Evolutionary conservation across 129 eudicot genomes (phyloP).

Genomic region (Tagetes patula): DNA sequence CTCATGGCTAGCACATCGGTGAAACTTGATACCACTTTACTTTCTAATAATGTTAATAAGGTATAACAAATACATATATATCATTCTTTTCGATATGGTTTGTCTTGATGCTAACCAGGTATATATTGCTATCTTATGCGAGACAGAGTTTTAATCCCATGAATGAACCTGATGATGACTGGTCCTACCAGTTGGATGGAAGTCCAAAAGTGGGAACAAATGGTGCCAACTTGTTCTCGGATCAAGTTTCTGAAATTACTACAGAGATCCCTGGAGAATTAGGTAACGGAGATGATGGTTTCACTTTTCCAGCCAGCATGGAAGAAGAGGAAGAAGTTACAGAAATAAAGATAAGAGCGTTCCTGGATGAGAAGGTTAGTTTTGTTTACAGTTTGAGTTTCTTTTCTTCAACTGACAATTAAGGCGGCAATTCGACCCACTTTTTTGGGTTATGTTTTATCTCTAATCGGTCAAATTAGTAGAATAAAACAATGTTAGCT

Average conservation of each 20-base stretch:
- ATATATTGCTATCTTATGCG: slow-evolving; percentile 3
- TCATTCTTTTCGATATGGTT: neutral
- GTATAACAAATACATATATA: slow-evolving; percentile 34
- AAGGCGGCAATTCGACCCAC: neutral
- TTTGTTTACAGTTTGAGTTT: slow-evolving; percentile 4
- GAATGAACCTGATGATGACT: slow-evolving; percentile 84
- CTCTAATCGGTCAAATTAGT: neutral
- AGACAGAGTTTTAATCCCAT: slow-evolving; percentile 87
- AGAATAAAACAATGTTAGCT: neutral
- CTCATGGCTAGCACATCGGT: slow-evolving; percentile 47
- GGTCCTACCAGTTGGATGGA: slow-evolving; percentile 78
- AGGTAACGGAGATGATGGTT: slow-evolving; percentile 49
- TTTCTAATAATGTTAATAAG: slow-evolving; percentile 54
- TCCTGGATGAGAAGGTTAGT: slow-evolving; percentile 76
- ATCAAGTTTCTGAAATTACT: slow-evolving; percentile 35
- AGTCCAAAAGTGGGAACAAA: slow-evolving; percentile 55
- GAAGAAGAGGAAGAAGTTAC: slow-evolving; percentile 94
- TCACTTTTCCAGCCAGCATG: slow-evolving; percentile 66
- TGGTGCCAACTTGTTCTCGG: slow-evolving; percentile 32
- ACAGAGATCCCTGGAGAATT: slow-evolving; percentile 35
- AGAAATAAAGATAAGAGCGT: slow-evolving; percentile 78
- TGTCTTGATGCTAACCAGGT: slow-evolving; percentile 12
- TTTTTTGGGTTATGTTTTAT: neutral
- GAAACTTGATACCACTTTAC: slow-evolving; percentile 39
- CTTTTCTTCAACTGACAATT: neutral